Conservation (phyloP, 202 grass and related monocot species). For the Bolboschoenoplectus hybrid region DNA sequence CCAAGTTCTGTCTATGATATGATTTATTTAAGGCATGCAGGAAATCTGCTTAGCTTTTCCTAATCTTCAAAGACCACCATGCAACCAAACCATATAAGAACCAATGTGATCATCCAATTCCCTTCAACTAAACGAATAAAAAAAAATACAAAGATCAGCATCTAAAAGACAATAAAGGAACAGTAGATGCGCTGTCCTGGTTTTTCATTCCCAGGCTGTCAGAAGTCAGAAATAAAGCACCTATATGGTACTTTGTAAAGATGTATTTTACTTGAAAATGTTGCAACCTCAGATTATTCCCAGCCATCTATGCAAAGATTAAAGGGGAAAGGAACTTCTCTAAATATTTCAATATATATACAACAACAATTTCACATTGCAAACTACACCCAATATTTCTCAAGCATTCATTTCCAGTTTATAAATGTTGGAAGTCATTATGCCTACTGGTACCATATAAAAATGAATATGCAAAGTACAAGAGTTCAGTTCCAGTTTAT, state of each 20-base stretch:
- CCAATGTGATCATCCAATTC: background rate
- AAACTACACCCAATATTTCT: background rate
- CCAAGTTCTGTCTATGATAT: background rate
- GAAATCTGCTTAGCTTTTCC: background rate
- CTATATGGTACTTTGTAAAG: background rate
- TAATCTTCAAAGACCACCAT: background rate
- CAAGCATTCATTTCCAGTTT: background rate
- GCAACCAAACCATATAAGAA: background rate
- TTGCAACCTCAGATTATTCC: background rate
- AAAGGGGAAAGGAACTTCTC: background rate
- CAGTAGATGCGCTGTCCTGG: background rate
- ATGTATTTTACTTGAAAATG: background rate
- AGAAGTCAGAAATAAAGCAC: background rate
- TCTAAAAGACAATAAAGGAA: background rate
- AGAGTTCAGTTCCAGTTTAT: background rate
- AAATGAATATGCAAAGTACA: background rate
- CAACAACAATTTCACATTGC: background rate
- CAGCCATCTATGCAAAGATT: background rate
- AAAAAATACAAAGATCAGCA: background rate
- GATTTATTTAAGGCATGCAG: conserved; percentile 21
- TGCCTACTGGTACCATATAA: background rate
- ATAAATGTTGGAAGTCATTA: no score
- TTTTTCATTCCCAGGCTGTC: background rate
- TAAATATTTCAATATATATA: background rate
- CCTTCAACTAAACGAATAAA: background rate